Percentiles rank a stretch among this genome's conserved stretches.
Evolutionary conservation across 106 monocot genomes (phyloP).

Genomic region (Dendrobium catenatum): DNA sequence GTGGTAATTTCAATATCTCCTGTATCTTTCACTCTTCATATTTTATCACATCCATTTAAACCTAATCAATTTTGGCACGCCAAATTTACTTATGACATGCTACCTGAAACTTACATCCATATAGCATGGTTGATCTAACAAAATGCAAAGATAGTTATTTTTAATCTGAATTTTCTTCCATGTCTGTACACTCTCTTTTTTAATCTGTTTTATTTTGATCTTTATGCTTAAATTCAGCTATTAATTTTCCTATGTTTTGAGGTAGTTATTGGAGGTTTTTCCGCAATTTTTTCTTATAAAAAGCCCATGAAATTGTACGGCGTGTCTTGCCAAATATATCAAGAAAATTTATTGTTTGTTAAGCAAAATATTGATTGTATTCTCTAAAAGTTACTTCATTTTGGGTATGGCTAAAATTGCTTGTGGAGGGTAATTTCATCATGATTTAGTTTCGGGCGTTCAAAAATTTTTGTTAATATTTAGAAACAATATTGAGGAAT

Average conservation of each 20-base stretch:
- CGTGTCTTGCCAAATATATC: background rate
- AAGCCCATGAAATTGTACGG: background rate
- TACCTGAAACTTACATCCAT: background rate
- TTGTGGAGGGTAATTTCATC: background rate
- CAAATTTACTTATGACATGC: background rate
- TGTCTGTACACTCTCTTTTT: background rate
- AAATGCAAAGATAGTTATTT: background rate
- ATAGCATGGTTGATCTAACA: background rate
- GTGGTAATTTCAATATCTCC: background rate
- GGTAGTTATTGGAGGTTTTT: background rate
- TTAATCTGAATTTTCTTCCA: background rate
- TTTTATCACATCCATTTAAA: background rate
- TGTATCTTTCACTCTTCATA: background rate
- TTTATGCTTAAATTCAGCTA: background rate
- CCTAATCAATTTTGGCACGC: background rate
- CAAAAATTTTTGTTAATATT: background rate
- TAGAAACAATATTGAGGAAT: background rate
- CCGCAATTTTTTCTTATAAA: background rate
- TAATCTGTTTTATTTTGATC: background rate
- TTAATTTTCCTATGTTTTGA: background rate
- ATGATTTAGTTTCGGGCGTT: background rate
- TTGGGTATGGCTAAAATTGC: background rate
- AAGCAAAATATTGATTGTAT: background rate
- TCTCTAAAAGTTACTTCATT: background rate
- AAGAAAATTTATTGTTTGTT: slow-evolving; percentile 1